Evolutionary conservation across 2,329 filamentous ascomycete species (phyloP), one percentile per base, ranked within the genome.

Genomic region (Cladosporium sphaerospermum): DNA sequence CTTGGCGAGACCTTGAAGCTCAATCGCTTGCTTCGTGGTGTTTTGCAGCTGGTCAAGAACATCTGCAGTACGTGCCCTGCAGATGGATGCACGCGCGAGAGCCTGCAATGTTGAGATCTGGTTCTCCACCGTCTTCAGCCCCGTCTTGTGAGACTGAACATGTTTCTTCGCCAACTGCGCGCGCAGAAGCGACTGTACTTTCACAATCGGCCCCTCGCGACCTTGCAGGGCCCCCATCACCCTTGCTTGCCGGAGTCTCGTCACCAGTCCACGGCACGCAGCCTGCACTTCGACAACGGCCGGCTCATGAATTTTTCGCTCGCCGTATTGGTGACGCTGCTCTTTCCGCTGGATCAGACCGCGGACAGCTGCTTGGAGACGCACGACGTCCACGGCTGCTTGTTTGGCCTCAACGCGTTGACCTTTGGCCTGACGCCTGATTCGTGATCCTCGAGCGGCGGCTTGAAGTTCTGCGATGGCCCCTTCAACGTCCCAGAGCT

Each of bases 401-500:
- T 81, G 81, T 58, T 78, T 79, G 49, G 79, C 84, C 56, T 77
- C 75, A 58, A 78, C 75, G 63, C 90, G 78, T 62, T 85, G 78
- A 64, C 71, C 63, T 41, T 67, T 68, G 3, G 74, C 65, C 7
- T 68, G 64, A 16, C 67, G 60, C 54, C 77, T 69, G 53, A 73
- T 64, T 14, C 76, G 58, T 10, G 71, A 70, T 53, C 75, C 77
- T 57, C 75, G 70, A 43, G 84, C 76, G 41, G 85, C 83, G 10
- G 91, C 83, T 69, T 99, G 93, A 6, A 99, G 75, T 46, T 95
- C 85, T 44, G 89, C 72, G 16, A 99, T 71, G 67, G 79, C 76
- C 19, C 85, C 78, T 69, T 99, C 93, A 11, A 81, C 78, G 57
- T 93, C 86, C 93, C 93, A 99, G 3, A 99, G 78, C 31, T 80